These are phyloP conservation scores for Bocquillonia castaneifolia DNA, from an alignment of 441 rosid genomes.

Conservation along the genomic window DNA sequence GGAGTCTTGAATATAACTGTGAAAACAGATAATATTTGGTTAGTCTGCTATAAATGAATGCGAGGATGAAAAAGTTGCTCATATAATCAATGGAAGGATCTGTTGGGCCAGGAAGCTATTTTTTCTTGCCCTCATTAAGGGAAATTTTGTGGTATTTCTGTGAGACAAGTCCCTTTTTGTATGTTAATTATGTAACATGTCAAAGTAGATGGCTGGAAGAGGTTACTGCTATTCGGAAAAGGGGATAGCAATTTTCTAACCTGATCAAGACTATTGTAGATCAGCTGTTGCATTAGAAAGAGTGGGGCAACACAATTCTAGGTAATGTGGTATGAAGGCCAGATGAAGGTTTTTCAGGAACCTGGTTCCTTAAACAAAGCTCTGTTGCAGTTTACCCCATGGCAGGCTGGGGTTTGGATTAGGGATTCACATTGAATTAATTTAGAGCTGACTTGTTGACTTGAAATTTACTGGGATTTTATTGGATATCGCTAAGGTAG, in stretches of 20 bases:
- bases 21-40: not conserved
- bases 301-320: not conserved
- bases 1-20: not conserved
- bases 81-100: not conserved
- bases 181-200: not conserved
- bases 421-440: not conserved
- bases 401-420: not conserved
- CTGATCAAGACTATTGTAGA: not conserved
- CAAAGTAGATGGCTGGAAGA: not conserved
- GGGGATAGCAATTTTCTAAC: not conserved
- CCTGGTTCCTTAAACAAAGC: not conserved
- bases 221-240: not conserved
- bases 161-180: not conserved
- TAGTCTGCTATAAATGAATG: not conserved
- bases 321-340: not conserved
- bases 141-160: not conserved
- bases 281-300: not conserved
- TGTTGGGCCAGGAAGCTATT: not conserved
- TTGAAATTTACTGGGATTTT: not conserved
- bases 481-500: not conserved
- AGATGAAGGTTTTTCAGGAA: not conserved
- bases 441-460: not conserved
- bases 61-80: slow-evolving; percentile 1
- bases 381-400: not conserved
- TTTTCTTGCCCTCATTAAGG: not conserved